Evolutionary conservation across 169 alveolate species (phyloP), one percentile per base, ranked within the genome.

Genomic region (Eimeria necatrix): DNA sequence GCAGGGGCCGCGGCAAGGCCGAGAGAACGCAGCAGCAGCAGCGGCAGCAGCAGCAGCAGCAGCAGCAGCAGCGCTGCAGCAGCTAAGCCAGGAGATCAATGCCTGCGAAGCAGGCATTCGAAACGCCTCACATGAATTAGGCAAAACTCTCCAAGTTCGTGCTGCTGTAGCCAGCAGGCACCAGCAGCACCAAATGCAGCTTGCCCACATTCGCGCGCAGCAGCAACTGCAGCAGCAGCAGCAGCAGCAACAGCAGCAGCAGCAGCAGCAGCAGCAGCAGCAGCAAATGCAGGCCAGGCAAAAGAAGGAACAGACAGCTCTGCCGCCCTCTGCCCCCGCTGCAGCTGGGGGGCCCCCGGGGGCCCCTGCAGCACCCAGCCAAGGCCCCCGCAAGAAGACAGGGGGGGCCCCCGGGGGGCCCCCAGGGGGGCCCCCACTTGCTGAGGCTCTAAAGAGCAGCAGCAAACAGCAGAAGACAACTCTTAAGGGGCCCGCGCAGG

Each of bases 101-200:
- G 88, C 88, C 14, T 80, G 88, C 88, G 88, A 80, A 20, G 70
- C 88, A 9, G 70, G 71, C 71, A 80, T 49, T 10, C 88, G 60
- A 24, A 80, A 68, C 1, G 88, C 71, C 12, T 41, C 61, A 16
- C 52, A 80, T 4, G 88, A 80, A 48, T 20, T 80, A 22, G 32
- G 24, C 10, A 80, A 80, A 22, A 80, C 88, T 4, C 14, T 80
- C 14, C 88, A 51, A 20, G 70, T 80, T 22, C 48, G 48, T 0
- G 88, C 56, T 4, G 88, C 88, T 6, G 71, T 80, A 2, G 88
- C 88, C 70, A 51, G 12, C 51, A 24, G 51, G 10, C 88, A 80
- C 88, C 61, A 53, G 8, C 88, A 80, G n/a, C 88, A 80, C 60
- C 26, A 51, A 51, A 53, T 20, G 70, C 70, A 80, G 60, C 88